These are phyloP conservation scores for Citeromyces matritensis DNA, from an alignment of 805 yeast genomes.

Conservation along the genomic window DNA sequence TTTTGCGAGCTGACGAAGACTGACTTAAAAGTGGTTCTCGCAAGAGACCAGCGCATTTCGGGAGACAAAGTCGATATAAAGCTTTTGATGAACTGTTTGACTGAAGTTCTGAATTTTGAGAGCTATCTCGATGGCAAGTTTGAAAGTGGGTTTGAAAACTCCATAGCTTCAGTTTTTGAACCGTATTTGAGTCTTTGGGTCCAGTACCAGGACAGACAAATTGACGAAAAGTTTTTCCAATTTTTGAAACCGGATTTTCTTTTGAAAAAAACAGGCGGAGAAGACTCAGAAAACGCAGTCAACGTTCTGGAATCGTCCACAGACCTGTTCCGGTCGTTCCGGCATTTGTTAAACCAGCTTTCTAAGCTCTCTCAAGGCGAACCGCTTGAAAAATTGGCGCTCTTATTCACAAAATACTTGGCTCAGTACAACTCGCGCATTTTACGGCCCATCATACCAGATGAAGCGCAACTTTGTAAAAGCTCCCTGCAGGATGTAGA, in stretches of 20 bases:
- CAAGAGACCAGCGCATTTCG: slow-evolving; percentile 11
- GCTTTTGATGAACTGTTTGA: slow-evolving; percentile 49
- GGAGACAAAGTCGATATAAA: slow-evolving; percentile 35
- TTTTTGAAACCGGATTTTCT: slow-evolving; percentile 45
- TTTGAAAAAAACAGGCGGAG: slow-evolving; percentile 20
- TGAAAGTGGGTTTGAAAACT: slow-evolving; percentile 24
- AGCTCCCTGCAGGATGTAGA: slow-evolving; percentile 40
- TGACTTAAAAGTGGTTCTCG: slow-evolving; percentile 43
- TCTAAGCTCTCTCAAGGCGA: slow-evolving; percentile 39
- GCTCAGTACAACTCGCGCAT: slow-evolving; percentile 38
- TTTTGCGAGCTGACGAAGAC: slow-evolving; percentile 59
- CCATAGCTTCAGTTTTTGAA: slow-evolving; percentile 40
- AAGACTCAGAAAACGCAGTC: slow-evolving; percentile 27
- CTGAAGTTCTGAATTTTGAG: slow-evolving; percentile 78
- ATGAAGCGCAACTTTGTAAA: slow-evolving; percentile 8
- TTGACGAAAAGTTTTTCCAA: slow-evolving; percentile 48
- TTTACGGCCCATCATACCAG: slow-evolving; percentile 33
- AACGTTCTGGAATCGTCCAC: slow-evolving; percentile 78
- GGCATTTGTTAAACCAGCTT: slow-evolving; percentile 59
- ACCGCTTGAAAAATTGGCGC: slow-evolving; percentile 31
- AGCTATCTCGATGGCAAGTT: slow-evolving; percentile 51
- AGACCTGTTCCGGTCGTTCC: slow-evolving; percentile 67
- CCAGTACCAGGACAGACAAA: slow-evolving; percentile 56
- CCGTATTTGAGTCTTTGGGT: slow-evolving; percentile 83
- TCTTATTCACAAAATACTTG: slow-evolving; percentile 54